Evolutionary conservation across 805 yeast genomes (phyloP).

Genomic region (Saccharomyces mikatae): DNA sequence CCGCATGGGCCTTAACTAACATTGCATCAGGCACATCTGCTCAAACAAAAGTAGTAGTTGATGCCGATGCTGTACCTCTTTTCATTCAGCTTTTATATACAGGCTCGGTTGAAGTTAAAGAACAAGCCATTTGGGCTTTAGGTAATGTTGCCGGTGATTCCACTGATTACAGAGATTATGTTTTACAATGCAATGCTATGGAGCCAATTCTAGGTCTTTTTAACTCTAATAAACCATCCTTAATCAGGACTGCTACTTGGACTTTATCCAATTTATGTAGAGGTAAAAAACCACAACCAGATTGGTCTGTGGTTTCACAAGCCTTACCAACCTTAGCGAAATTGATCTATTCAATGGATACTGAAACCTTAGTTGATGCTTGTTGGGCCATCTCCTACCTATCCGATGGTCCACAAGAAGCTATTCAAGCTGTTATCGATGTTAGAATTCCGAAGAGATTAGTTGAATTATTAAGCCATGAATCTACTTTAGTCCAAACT

Average conservation of each 20-base stretch:
- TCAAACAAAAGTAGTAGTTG: constrained; percentile 86
- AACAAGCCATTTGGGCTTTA: constrained; percentile 98
- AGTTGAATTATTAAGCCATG: constrained; percentile 82
- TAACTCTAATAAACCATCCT: constrained; percentile 74
- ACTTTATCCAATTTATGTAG: constrained; percentile 93
- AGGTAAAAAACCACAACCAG: constrained; percentile 94
- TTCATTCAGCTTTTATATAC: constrained; percentile 79
- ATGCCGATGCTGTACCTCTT: constrained; percentile 87
- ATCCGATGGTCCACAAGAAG: constrained; percentile 86
- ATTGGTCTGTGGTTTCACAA: constrained; percentile 78
- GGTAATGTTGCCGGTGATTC: constrained; percentile 99
- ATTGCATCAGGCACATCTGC: constrained; percentile 90
- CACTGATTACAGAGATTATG: constrained; percentile 80
- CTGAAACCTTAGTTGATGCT: constrained; percentile 91
- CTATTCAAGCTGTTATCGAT: constrained; percentile 94
- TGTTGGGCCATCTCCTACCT: constrained; percentile 97
- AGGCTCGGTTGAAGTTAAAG: constrained; percentile 82
- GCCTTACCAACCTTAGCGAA: constrained; percentile 90
- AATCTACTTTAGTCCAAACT: constrained; percentile 81
- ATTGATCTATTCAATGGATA: constrained; percentile 81
- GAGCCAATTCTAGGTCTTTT: constrained; percentile 75
- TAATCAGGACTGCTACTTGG: constrained; percentile 97
- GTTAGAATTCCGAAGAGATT: constrained; percentile 91
- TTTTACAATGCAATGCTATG: constrained; percentile 78
- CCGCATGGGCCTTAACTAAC: constrained; percentile 99